These are phyloP conservation scores for Cairneyella variabilis DNA, from an alignment of 495 filamentous ascomycete genomes.

Conservation along the genomic window DNA sequence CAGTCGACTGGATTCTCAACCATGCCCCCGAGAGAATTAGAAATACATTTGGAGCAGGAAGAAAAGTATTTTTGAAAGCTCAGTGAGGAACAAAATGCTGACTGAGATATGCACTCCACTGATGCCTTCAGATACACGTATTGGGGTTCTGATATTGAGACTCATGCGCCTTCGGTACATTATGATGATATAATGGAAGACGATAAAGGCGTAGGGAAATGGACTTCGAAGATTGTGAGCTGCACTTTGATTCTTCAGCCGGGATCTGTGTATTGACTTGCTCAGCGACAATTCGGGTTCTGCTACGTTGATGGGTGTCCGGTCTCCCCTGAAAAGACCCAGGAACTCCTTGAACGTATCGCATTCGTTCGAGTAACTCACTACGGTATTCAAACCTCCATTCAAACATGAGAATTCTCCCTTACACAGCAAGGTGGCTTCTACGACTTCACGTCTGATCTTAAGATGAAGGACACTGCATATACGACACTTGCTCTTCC, in stretches of 20 bases:
- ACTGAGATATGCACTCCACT: too few relatives aligned
- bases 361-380: conserved; percentile 82
- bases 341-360: conserved; percentile 70
- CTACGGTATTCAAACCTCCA: conserved; percentile 51
- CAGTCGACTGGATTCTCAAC: conserved; percentile 45
- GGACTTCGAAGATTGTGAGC: conserved; percentile 57
- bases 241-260: conserved; percentile 18
- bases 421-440: conserved; percentile 59
- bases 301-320: conserved; percentile 51
- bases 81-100: too few relatives aligned
- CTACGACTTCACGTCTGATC: conserved; percentile 89
- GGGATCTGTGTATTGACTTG: conserved; percentile 16
- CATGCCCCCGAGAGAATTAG: conserved; percentile 33
- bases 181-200: conserved; percentile 58
- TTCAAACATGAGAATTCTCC: neutral
- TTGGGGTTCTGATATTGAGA: conserved; percentile 36
- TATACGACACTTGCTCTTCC: conserved; percentile 76
- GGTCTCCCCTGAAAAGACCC: conserved; percentile 60
- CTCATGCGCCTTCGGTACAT: conserved; percentile 45
- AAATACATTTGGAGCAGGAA: too few relatives aligned
- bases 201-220: conserved; percentile 48
- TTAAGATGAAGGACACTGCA: conserved; percentile 86
- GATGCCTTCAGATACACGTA: conserved; percentile 6
- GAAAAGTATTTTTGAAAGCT: too few relatives aligned
- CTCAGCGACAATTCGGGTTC: conserved; percentile 32